Conservation (phyloP, 306 rosid species). For the Hippophae rhamnoides region DNA sequence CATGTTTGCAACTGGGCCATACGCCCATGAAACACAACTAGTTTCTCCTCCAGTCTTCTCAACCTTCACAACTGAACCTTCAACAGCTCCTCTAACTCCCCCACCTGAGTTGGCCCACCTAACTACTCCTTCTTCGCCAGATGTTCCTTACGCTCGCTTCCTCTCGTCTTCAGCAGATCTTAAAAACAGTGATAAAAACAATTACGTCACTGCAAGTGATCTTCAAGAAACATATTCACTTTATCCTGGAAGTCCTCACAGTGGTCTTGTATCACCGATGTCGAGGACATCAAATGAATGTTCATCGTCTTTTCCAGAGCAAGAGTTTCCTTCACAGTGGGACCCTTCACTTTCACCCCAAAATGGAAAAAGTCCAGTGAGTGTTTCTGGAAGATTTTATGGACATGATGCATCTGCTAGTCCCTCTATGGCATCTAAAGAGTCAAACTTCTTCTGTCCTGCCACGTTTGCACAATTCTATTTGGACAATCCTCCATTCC, state of each 20-base stretch:
- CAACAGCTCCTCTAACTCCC: constrained; percentile 96
- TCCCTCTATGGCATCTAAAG: constrained; percentile 61
- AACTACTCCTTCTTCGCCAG: constrained; percentile 98
- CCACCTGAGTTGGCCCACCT: constrained; percentile 98
- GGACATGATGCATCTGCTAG: constrained; percentile 44
- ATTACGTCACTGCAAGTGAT: constrained; percentile 66
- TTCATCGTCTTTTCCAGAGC: constrained; percentile 68
- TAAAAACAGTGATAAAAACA: constrained; percentile 43
- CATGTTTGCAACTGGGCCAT: constrained; percentile 93
- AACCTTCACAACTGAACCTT: constrained; percentile 94
- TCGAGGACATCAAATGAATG: constrained; percentile 74
- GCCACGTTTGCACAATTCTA: constrained; percentile 94
- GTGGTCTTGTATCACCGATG: constrained; percentile 64
- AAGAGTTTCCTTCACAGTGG: constrained; percentile 71
- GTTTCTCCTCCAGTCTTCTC: constrained; percentile 99
- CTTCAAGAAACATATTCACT: constrained; percentile 83
- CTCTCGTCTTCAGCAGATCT: constrained; percentile 71
- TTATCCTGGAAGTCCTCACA: constrained; percentile 91
- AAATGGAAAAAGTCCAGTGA: constrained; percentile 57
- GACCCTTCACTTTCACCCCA: constrained; percentile 61
- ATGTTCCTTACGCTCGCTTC: constrained; percentile 94
- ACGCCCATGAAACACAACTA: constrained; percentile 83
- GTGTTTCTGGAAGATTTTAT: constrained; percentile 60
- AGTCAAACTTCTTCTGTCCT: constrained; percentile 96
- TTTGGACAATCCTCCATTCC: constrained; percentile 93